Conservation (phyloP, 2,329 filamentous ascomycete species). For the Ustulina deusta region DNA sequence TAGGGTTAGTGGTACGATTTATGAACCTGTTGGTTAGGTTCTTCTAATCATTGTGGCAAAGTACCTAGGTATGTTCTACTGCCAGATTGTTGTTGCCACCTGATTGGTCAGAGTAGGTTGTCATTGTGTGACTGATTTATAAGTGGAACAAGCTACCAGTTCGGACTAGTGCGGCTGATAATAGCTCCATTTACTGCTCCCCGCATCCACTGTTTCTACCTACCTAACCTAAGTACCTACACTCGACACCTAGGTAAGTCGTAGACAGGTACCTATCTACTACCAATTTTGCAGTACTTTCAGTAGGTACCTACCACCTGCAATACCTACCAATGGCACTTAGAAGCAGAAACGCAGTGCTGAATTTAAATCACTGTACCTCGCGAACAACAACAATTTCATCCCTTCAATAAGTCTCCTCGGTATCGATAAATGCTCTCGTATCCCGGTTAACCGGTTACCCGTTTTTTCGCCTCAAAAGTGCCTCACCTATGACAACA, state of each 20-base stretch:
- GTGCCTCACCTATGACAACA: conserved; percentile 9
- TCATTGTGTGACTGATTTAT: neutral
- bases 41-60: too few relatives aligned
- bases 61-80: too few relatives aligned
- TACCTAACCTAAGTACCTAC: too few relatives aligned
- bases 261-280: neutral
- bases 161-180: neutral
- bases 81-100: too few relatives aligned
- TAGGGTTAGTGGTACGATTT: too few relatives aligned
- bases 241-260: neutral
- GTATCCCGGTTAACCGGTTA: conserved; percentile 6
- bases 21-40: too few relatives aligned
- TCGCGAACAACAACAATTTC: neutral
- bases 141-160: neutral
- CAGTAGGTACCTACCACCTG: too few relatives aligned
- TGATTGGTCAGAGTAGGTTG: too few relatives aligned
- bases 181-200: neutral
- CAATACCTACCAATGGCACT: too few relatives aligned
- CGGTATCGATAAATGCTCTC: neutral
- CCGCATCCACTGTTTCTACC: too few relatives aligned
- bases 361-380: neutral
- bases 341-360: neutral
- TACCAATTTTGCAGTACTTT: too few relatives aligned
- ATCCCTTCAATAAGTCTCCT: neutral
- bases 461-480: conserved; percentile 12